Conservation (phyloP, 2,329 filamentous ascomycete genomes). For the Waltergamsia citrina region DNA sequence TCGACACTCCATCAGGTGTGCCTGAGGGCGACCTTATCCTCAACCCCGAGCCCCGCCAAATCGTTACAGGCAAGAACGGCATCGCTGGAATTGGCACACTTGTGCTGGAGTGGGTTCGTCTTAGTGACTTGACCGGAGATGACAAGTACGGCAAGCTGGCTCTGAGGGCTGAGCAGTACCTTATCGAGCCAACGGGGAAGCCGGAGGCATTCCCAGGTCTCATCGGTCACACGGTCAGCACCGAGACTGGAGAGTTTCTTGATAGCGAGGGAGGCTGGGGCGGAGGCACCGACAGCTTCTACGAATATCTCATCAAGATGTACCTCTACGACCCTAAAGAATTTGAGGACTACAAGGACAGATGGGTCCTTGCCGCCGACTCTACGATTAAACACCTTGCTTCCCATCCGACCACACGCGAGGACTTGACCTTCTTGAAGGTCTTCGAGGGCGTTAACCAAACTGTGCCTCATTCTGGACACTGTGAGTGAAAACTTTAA, state of each 20-base stretch:
- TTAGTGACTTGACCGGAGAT: constrained; percentile 67
- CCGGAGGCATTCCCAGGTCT: constrained; percentile 66
- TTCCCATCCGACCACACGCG: constrained; percentile 44
- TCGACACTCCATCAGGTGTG: constrained; percentile 66
- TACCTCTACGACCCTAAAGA: constrained; percentile 63
- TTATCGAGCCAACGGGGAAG: constrained; percentile 54
- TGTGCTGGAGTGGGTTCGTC: constrained; percentile 74
- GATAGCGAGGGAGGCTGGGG: constrained; percentile 63
- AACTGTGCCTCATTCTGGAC: constrained; percentile 35
- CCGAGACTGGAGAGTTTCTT: constrained; percentile 54
- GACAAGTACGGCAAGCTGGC: constrained; percentile 65
- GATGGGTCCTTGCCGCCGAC: constrained; percentile 67
- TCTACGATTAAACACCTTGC: constrained; percentile 59
- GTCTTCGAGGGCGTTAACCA: constrained; percentile 39
- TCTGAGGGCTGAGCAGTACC: constrained; percentile 56
- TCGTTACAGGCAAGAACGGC: constrained; percentile 53
- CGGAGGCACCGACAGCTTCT: constrained; percentile 58
- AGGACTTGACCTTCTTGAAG: constrained; percentile 43
- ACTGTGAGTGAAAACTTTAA: constrained; percentile 31
- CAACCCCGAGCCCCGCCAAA: constrained; percentile 34
- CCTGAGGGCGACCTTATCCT: constrained; percentile 62
- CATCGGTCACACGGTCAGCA: constrained; percentile 55
- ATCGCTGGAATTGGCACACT: constrained; percentile 66
- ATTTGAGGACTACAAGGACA: constrained; percentile 58
- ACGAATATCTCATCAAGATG: constrained; percentile 92